Conservation (phyloP, 2,329 filamentous ascomycete genomes). For the Metarhizium rileyi region DNA sequence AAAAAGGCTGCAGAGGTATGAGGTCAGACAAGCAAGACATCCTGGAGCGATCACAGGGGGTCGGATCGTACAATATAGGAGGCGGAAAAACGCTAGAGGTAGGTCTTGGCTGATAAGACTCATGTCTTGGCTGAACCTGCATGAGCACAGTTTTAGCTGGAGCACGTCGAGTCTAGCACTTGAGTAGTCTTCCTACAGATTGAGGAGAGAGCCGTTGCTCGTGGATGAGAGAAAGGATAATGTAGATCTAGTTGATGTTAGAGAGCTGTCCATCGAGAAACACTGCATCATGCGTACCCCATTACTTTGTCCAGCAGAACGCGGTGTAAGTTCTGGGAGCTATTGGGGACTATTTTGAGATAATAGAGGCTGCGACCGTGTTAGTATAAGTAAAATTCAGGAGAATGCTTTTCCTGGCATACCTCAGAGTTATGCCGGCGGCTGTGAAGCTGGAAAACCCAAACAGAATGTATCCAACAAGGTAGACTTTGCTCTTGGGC, state of each 20-base stretch:
- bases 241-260: neutral
- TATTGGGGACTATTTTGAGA: neutral
- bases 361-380: neutral
- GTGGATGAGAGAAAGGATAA: neutral
- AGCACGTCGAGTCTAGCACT: no score
- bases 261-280: neutral
- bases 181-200: neutral
- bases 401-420: neutral
- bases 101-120: slow-evolving; percentile 6
- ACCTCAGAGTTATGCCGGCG: neutral
- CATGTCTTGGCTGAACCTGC: slow-evolving; percentile 10
- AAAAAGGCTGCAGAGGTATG: neutral
- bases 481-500: neutral
- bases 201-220: slow-evolving; percentile 1
- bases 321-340: neutral
- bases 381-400: no score
- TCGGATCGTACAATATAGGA: neutral
- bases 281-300: neutral
- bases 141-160: no score
- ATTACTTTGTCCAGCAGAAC: neutral
- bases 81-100: slow-evolving; percentile 1
- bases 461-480: neutral
- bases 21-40: neutral
- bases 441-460: neutral
- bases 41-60: neutral